These are phyloP conservation scores for Ceriops decandra DNA, from an alignment of 345 rosid genomes.

Conservation along the genomic window DNA sequence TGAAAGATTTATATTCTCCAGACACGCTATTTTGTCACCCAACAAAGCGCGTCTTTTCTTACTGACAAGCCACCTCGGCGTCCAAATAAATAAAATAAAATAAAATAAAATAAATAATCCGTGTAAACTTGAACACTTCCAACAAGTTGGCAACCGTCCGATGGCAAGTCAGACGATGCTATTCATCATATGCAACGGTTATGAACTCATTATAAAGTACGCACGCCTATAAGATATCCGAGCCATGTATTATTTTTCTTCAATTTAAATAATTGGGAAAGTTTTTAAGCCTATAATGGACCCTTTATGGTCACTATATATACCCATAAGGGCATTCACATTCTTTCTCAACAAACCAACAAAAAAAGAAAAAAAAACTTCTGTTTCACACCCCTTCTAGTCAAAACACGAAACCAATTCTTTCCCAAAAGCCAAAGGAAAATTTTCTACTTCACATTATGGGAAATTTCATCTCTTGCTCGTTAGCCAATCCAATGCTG, in stretches of 20 bases:
- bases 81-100: not conserved
- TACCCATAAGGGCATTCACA: not conserved
- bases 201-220: too few species aligned
- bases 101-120: too few species aligned
- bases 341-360: conserved; percentile 1
- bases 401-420: not conserved
- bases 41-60: not conserved
- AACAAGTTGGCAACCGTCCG: too few species aligned
- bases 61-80: not conserved
- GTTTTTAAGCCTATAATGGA: not conserved
- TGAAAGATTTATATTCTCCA: not conserved
- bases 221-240: too few species aligned
- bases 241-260: too few species aligned
- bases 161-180: too few species aligned
- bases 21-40: not conserved
- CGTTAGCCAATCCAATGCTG: conserved; percentile 37
- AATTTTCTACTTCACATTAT: conserved; percentile 14
- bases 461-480: conserved; percentile 78
- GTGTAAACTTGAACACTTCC: too few species aligned
- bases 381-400: not conserved
- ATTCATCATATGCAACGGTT: too few species aligned
- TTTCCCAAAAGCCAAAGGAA: not conserved
- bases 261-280: not conserved
- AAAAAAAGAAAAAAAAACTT: not conserved
- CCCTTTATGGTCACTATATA: not conserved